Conservation (phyloP, 2,329 filamentous ascomycete genomes). For the Westerdykella aurantiaca region DNA sequence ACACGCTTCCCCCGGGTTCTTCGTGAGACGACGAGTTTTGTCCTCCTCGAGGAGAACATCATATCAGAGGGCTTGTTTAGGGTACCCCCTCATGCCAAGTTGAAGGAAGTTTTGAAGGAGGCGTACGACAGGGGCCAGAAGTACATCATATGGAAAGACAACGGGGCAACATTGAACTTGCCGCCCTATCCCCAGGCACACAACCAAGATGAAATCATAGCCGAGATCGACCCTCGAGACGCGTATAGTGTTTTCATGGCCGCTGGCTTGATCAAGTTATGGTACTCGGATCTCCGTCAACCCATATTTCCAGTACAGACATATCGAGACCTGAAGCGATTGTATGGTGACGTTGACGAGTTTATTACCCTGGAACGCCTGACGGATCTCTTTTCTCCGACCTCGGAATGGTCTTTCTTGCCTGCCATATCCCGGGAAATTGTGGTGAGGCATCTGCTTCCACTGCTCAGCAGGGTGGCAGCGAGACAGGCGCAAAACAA, state of each 20-base stretch:
- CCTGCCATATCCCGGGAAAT: constrained; percentile 44
- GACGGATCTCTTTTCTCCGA: constrained; percentile 42
- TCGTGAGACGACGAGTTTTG: constrained; percentile 48
- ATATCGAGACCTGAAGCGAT: constrained; percentile 44
- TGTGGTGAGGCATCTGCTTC: constrained; percentile 47
- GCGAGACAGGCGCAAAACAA: constrained; percentile 46
- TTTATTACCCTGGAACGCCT: constrained; percentile 39
- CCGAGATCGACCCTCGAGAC: constrained; percentile 44
- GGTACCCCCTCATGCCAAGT: constrained; percentile 46
- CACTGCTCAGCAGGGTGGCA: constrained; percentile 46
- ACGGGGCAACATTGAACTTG: constrained; percentile 27
- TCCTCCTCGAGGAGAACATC: constrained; percentile 46
- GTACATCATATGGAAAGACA: constrained; percentile 50
- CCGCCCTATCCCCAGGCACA: constrained; percentile 29
- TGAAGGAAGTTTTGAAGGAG: constrained; percentile 48
- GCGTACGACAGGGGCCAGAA: constrained; percentile 52
- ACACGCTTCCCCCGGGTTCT: constrained; percentile 49
- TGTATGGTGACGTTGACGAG: constrained; percentile 39
- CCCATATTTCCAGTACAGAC: constrained; percentile 48
- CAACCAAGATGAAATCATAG: constrained; percentile 39
- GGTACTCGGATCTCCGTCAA: constrained; percentile 50
- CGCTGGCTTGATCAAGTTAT: constrained; percentile 50
- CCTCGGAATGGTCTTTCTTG: constrained; percentile 44
- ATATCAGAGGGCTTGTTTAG: constrained; percentile 50
- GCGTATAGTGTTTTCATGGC: constrained; percentile 51